Evolutionary conservation across 208 protist genomes (phyloP).

Genomic region (Tritrichomonas musculus): DNA sequence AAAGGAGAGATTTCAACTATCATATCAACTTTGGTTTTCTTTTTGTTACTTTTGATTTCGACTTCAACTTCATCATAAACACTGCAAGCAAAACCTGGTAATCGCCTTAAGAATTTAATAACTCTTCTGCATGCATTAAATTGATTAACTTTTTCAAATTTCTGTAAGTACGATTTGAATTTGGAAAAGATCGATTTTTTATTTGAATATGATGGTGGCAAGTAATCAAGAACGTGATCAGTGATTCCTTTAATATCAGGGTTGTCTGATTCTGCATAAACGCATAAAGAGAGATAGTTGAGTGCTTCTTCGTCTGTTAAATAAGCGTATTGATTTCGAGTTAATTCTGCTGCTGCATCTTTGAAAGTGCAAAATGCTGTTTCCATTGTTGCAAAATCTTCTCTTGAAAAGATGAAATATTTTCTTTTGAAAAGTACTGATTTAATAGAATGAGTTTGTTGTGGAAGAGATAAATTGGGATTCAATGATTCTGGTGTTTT

Average conservation of each 20-base stretch:
- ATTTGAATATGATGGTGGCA: not conserved
- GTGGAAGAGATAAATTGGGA: not conserved
- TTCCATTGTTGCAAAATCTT: slow-evolving; percentile 19
- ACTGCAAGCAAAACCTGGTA: not conserved
- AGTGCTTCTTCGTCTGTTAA: not conserved
- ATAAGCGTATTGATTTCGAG: not conserved
- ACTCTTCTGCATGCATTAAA: not conserved
- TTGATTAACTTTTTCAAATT: not conserved
- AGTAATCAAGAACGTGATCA: not conserved
- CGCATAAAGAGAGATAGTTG: too few relatives aligned
- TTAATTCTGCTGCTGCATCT: not conserved
- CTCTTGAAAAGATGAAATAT: not conserved
- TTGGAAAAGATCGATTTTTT: not conserved
- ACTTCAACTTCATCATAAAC: not conserved
- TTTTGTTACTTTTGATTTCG: not conserved
- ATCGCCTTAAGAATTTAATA: not conserved
- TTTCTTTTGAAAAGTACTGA: not conserved
- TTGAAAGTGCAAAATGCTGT: not conserved
- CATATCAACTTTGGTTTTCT: not conserved
- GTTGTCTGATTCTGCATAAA: not conserved
- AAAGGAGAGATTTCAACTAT: not conserved
- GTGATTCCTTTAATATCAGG: not conserved
- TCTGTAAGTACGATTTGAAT: not conserved
- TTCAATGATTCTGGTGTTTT: not conserved
- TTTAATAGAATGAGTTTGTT: slow-evolving; percentile 15